Evolutionary conservation across 768 basidiomycete species (phyloP), one percentile per base, ranked within the genome.

Genomic region (Cystofilobasidium bisporidii): DNA sequence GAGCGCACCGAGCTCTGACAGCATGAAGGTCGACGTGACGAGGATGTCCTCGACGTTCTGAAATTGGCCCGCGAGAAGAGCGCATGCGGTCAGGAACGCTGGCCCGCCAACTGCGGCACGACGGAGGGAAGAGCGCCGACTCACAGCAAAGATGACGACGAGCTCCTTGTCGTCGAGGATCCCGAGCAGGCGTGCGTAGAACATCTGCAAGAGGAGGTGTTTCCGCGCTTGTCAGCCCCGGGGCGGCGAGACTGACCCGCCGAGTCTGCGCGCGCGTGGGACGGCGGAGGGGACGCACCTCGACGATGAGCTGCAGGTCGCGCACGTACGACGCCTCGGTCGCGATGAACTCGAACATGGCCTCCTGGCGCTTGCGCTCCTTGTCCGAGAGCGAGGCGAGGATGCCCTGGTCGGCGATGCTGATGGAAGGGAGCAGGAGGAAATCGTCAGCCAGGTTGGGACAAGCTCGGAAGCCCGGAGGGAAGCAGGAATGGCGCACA

Each of bases 311-410:
- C 73, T 99, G 94, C 33, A 97, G 77, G 75, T 93, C 89, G 28
- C 91, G 83, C 55, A 97, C 91, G 73, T 96, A 99, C 0, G 88
- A 84, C 11, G 81, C 82, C 76, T 99, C 94, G 0, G 94, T 98
- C 9, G 82, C 82, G 71, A 98, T 94, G 62, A 98, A 81, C 78
- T 99, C 94, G 72, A 97, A 98, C 61, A 96, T 94, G 28, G 67
- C 67, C 81, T 98, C 94, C 77, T 97, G 94, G 63, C 93, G 82
- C 67, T 85, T 86, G 55, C 93, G 82, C 75, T 98, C 94, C 28
- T 80, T 79, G 0, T 81, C 75, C 0, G 89, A 87, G 53, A 97
- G 86, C 9, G 84, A 89, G 36, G 87, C 87, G 26, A 97, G 76
- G 57, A 64, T 43, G 28, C 28, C 41, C 38, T 48, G 40, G 14